phyloP scores from a whole-genome alignment of 2,329 filamentous ascomycete species.

The Colletotrichum viniferum region DNA sequence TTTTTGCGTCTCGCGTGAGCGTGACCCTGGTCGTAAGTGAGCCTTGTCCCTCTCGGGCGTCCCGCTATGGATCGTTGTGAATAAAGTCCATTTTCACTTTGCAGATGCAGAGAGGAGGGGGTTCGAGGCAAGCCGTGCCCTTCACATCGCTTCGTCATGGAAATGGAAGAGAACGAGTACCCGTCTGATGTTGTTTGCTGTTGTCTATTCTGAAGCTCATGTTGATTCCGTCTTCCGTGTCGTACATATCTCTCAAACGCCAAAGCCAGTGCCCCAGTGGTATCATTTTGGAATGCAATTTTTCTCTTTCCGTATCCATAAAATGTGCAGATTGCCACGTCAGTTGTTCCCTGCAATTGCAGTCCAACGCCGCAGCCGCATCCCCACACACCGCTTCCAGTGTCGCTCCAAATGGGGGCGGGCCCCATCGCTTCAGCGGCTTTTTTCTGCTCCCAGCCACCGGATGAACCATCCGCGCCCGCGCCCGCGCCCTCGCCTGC shows the following conservation, averaged over 20 bases:
- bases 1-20: neutral
- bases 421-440: neutral
- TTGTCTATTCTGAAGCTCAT: neutral
- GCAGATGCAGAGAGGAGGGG: neutral
- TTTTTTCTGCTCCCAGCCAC: conserved; percentile 10
- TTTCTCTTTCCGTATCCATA: neutral
- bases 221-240: neutral
- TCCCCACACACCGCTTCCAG: conserved; percentile 20
- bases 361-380: conserved; percentile 14
- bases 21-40: neutral
- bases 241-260: neutral
- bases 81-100: neutral
- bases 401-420: neutral
- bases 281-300: conserved; percentile 4
- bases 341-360: conserved; percentile 12
- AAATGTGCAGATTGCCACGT: conserved; percentile 11
- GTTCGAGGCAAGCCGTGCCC: neutral
- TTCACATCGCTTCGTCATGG: neutral
- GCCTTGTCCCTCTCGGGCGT: neutral
- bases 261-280: neutral
- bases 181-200: neutral
- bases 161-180: neutral
- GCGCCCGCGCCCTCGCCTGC: neutral
- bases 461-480: conserved; percentile 6
- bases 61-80: neutral